phyloP scores from a whole-genome alignment of 306 rosid genomes.

The Prosopis cineraria region DNA sequence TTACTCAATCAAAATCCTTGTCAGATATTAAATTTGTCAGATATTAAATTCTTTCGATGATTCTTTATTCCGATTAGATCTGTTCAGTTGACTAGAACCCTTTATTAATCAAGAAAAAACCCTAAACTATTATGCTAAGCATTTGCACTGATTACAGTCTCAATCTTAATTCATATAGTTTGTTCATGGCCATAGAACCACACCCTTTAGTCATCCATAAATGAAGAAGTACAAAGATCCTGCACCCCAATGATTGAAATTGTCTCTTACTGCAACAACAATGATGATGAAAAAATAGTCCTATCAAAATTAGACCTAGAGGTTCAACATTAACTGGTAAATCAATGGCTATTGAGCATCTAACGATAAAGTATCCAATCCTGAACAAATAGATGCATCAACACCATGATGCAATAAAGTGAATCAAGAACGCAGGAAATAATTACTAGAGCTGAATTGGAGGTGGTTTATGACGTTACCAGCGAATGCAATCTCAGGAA shows the following conservation, averaged over 20 bases:
- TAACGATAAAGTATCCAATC: conserved; percentile 4
- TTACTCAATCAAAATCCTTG: no score
- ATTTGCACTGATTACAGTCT: not conserved
- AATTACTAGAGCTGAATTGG: not conserved
- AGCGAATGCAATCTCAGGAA: conserved; percentile 99
- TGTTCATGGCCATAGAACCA: not conserved
- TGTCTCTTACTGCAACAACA: not conserved
- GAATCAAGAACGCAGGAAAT: conserved; percentile 18
- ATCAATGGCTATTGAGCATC: not conserved
- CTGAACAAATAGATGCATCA: conserved; percentile 7
- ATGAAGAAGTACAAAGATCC: not conserved
- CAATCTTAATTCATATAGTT: not conserved
- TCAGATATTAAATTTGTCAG: no score
- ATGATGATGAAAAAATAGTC: not conserved
- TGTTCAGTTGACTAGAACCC: not conserved
- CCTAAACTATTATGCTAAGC: not conserved
- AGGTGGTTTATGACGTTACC: conserved; percentile 51
- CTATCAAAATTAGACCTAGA: not conserved
- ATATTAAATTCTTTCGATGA: no score
- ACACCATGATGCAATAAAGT: not conserved
- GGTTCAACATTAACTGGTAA: not conserved
- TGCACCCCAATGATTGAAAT: conserved; percentile 8
- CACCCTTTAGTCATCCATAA: not conserved
- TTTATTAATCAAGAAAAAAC: not conserved
- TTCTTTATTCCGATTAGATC: not conserved